Evolutionary conservation across 345 rosid genomes (phyloP).

Genomic region (Murraya koenigii): DNA sequence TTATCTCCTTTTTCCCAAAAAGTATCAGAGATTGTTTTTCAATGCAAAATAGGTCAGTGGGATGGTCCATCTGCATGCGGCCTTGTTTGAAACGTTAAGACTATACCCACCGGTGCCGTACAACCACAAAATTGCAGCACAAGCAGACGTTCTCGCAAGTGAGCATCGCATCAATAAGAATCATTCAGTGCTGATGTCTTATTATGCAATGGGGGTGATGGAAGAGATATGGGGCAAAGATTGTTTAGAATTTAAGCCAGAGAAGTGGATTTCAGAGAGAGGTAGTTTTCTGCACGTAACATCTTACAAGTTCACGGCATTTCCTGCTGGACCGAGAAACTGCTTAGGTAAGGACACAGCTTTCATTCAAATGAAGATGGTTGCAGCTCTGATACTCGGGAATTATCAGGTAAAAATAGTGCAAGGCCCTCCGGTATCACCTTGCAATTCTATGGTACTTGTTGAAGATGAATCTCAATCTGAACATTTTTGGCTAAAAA

Average conservation of each 20-base stretch:
- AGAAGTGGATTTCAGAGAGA: not conserved
- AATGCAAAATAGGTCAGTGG: not conserved
- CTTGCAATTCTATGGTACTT: too few relatives aligned
- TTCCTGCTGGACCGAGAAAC: too few relatives aligned
- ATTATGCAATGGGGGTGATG: constrained; percentile 21
- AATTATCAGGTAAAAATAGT: too few relatives aligned
- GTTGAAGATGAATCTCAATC: too few relatives aligned
- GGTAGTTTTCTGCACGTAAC: constrained; percentile 2
- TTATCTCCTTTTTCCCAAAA: too few relatives aligned
- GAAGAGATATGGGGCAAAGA: constrained; percentile 31
- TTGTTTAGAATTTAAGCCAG: constrained; percentile 20
- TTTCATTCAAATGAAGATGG: too few relatives aligned
- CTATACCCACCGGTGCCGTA: constrained; percentile 24
- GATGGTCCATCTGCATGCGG: constrained; percentile 27
- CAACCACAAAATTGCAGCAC: constrained; percentile 3
- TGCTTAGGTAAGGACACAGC: too few relatives aligned
- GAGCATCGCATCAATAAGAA: constrained; percentile 16
- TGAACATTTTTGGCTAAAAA: too few relatives aligned
- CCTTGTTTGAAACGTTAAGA: constrained; percentile 20
- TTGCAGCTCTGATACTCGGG: too few relatives aligned
- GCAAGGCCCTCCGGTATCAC: too few relatives aligned
- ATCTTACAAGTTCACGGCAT: too few relatives aligned
- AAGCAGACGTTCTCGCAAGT: constrained; percentile 1
- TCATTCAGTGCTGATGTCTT: constrained; percentile 10
- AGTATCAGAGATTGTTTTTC: too few relatives aligned